These are phyloP conservation scores for Heliamphora ciliata DNA, from an alignment of 179 eudicot genomes.

Conservation along the genomic window DNA sequence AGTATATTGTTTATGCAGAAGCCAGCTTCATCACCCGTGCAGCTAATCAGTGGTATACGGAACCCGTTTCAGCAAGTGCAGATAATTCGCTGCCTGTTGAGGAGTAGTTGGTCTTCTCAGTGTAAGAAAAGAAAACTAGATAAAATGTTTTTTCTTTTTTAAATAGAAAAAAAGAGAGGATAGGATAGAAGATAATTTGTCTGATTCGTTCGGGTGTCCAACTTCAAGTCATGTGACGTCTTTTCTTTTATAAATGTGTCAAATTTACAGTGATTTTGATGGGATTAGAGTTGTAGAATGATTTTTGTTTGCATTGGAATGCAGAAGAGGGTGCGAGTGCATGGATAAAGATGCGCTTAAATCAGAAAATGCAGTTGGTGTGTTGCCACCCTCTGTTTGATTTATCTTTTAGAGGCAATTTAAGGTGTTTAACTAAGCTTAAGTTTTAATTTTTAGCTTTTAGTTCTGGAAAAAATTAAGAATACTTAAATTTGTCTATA, in stretches of 20 bases:
- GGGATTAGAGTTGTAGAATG: no score
- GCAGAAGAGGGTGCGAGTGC: background rate
- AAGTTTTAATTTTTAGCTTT: no score
- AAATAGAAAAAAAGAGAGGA: no score
- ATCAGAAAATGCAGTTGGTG: background rate
- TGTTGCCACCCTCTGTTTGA: background rate
- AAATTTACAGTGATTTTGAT: background rate
- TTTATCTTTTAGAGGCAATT: background rate
- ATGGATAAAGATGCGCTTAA: background rate
- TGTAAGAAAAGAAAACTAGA: background rate
- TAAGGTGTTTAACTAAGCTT: no score
- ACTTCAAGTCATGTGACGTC: background rate
- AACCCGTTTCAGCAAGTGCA: slow-evolving; percentile 12
- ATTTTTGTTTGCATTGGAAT: no score
- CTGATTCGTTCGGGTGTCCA: background rate
- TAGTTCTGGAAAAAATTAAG: no score
- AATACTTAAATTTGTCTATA: no score
- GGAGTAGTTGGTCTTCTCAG: background rate
- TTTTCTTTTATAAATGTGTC: background rate
- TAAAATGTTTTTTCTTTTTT: no score
- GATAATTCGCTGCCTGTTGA: background rate
- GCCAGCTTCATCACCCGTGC: slow-evolving; percentile 29
- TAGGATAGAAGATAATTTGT: background rate
- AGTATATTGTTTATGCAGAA: slow-evolving; percentile 19
- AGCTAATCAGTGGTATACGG: slow-evolving; percentile 25